Evolutionary conservation across 2,329 filamentous ascomycete genomes (phyloP).

Genomic region (Chlorencoelia australis): DNA sequence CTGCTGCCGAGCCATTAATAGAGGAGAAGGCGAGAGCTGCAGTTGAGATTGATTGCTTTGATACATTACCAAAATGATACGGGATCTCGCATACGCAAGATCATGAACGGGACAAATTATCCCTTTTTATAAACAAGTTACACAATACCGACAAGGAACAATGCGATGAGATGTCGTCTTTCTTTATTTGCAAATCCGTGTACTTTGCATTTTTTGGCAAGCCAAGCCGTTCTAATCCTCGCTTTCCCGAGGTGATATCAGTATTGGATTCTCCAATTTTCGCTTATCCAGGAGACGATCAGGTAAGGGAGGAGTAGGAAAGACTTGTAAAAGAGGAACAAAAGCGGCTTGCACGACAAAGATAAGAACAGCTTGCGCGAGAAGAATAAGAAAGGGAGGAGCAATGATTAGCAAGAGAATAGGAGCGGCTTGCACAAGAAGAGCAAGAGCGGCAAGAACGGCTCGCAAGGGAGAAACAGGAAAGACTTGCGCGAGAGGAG

Average conservation of each 20-base stretch:
- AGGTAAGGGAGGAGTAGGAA: constrained; percentile 5
- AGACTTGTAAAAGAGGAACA: constrained; percentile 3
- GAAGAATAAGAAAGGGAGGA: constrained; percentile 3
- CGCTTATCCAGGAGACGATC: constrained; percentile 8
- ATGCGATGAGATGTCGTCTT: constrained; percentile 15
- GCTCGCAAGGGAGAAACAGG: constrained; percentile 2
- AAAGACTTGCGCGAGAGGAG: constrained; percentile 3
- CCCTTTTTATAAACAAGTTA: constrained; percentile 15
- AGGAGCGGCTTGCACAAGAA: background rate
- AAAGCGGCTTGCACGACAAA: no score
- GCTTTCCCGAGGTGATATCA: constrained; percentile 6
- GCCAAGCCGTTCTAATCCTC: constrained; percentile 4
- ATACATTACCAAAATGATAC: constrained; percentile 6
- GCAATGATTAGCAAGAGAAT: background rate
- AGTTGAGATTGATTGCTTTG: constrained; percentile 6
- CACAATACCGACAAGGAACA: constrained; percentile 11
- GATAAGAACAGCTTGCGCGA: no score
- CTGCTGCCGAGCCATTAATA: constrained; percentile 2
- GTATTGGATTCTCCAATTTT: constrained; percentile 9
- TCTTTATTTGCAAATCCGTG: constrained; percentile 18
- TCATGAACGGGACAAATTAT: constrained; percentile 10
- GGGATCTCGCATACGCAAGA: constrained; percentile 6
- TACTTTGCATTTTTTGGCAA: constrained; percentile 22
- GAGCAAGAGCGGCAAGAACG: constrained; percentile 5
- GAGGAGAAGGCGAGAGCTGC: constrained; percentile 3